phyloP scores from a whole-genome alignment of 441 rosid species.

The Pelargonium australe region DNA sequence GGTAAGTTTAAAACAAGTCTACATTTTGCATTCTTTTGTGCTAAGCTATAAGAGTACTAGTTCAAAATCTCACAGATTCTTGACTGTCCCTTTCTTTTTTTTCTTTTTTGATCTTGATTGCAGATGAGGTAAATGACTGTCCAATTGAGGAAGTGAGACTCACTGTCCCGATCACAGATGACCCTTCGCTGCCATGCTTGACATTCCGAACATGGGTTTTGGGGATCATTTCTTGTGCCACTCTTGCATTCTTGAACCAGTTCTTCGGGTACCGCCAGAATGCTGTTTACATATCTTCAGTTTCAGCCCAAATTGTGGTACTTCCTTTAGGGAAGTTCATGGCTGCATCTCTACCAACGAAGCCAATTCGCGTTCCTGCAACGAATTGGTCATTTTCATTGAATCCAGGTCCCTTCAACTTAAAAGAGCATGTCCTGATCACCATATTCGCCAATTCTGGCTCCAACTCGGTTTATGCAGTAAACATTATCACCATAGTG shows the following conservation, averaged over 20 bases:
- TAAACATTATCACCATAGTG: slow-evolving; percentile 33
- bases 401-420: slow-evolving; percentile 47
- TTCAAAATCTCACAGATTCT: not conserved
- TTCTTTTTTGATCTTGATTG: not conserved
- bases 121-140: slow-evolving; percentile 35
- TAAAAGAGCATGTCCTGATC: slow-evolving; percentile 42
- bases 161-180: slow-evolving; percentile 38
- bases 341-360: slow-evolving; percentile 35
- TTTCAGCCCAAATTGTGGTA: slow-evolving; percentile 36
- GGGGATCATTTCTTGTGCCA: slow-evolving; percentile 33
- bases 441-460: slow-evolving; percentile 45
- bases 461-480: slow-evolving; percentile 27
- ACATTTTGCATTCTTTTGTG: no score
- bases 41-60: no score
- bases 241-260: slow-evolving; percentile 37
- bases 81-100: not conserved
- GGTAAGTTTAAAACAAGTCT: no score
- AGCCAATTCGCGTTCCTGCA: slow-evolving; percentile 17
- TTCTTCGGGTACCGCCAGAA: slow-evolving; percentile 41
- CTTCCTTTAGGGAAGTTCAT: slow-evolving; percentile 48
- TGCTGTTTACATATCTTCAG: slow-evolving; percentile 26
- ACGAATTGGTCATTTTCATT: slow-evolving; percentile 34
- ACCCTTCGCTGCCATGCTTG: slow-evolving; percentile 41
- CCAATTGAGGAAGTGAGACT: slow-evolving; percentile 41
- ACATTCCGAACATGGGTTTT: slow-evolving; percentile 42